Evolutionary conservation across 371 early-diverging fungal genomes (phyloP), one percentile per base, ranked within the genome.

Genomic region (Blakeslea trispora): DNA sequence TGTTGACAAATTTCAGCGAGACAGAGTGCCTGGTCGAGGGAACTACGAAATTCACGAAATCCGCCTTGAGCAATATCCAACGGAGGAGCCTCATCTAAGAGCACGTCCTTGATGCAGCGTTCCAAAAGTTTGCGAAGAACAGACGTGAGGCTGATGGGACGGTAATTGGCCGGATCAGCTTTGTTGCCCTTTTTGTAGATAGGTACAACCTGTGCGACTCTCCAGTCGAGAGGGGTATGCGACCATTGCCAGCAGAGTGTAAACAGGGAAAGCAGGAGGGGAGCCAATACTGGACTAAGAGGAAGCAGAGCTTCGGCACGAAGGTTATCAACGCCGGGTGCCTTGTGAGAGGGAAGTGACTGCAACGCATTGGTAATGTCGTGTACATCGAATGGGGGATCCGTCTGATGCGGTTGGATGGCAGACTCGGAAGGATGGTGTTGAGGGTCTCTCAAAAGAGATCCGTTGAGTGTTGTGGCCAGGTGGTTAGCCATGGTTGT

Each of bases 1-100:
- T 10, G 28, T 7, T 0, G 5, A 31, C 57, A 57, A 14, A 35
- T 35, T 64, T 66, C 63, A 28, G 57, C 5, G 0, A 57, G 45
- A 42, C 55, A 55, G 5, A 61, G 53, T 1, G 63, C 59, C 52
- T 64, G 62, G 21, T 50, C 58, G 3, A 68, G 50, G 5, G 61
- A 40, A 17, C 61, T 43, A 6, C 58, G 50, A 11, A 13, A 19
- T 8, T 37, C 35, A 54, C 59, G 57, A 43, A 71, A 71, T 0
- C 63, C 66, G 10, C 54, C 55, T 60, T 60, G 61, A 6, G 55
- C 61, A 8, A 64, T 49, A 18, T 72, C 72, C 0, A 54, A 28
- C 5, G 18, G 45, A n/a, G 37, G 59, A 19, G 11, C 21, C 21
- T 11, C 6, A 2, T 0, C 5, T 15, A 13, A 31, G n/a, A 58